A percentile compares a stretch with the other conserved stretches of the same genome.
phyloP scores from a whole-genome alignment of 352 stramenopile genomes.

The Globisporangium canariense region DNA sequence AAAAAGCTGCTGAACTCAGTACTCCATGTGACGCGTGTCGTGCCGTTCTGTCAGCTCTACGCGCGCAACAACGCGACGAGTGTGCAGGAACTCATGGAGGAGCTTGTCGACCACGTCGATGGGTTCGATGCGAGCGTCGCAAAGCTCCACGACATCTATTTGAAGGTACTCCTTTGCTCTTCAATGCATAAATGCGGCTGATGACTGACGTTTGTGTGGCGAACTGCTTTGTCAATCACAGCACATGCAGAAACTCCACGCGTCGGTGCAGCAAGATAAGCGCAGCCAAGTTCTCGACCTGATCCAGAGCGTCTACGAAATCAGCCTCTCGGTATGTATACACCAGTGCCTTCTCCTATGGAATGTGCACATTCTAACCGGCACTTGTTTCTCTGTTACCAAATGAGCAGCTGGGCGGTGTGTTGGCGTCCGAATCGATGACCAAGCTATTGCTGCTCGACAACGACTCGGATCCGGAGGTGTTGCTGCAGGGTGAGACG shows the following conservation, averaged over 20 bases:
- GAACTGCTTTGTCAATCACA: constrained; percentile 7
- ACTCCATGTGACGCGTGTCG: constrained; percentile 54
- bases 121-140: constrained; percentile 22
- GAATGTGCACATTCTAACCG: not conserved
- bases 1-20: constrained; percentile 24
- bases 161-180: constrained; percentile 15
- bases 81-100: constrained; percentile 28
- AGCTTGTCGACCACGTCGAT: constrained; percentile 16
- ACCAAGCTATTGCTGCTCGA: constrained; percentile 32
- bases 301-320: constrained; percentile 40
- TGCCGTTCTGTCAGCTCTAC: constrained; percentile 62
- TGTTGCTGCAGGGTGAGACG: constrained; percentile 25
- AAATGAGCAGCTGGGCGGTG: constrained; percentile 10
- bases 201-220: not conserved
- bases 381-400: not conserved
- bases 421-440: constrained; percentile 24
- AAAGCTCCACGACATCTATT: constrained; percentile 33
- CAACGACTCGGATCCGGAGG: constrained; percentile 25
- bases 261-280: constrained; percentile 21
- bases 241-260: constrained; percentile 42
- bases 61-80: constrained; percentile 28
- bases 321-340: constrained; percentile 36
- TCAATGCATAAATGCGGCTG: not conserved
- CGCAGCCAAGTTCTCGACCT: constrained; percentile 38
- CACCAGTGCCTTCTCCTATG: not conserved